A percentile compares a stretch with the other conserved stretches of the same genome.
phyloP scores from a whole-genome alignment of 208 protist species.

The Acanthamoeba castellanii region DNA sequence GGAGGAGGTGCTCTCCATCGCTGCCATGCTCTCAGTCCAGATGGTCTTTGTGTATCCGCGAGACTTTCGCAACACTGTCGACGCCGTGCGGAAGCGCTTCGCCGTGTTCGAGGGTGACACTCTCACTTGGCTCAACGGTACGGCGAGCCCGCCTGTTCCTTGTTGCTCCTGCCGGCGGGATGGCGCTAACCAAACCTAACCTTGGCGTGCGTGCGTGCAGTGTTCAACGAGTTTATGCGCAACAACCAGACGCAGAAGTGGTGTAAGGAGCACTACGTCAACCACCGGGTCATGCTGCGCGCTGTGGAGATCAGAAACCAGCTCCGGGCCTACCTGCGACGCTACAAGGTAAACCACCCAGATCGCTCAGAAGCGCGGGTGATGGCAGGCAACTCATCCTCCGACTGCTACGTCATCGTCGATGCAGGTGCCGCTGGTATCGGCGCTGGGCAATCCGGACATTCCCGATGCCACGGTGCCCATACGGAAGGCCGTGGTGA shows the following conservation, averaged over 20 bases:
- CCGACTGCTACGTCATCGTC: background rate
- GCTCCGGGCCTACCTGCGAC: constrained; percentile 67
- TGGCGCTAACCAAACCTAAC: background rate
- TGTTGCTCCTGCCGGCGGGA: background rate
- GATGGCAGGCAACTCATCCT: background rate
- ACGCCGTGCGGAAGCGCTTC: constrained; percentile 77
- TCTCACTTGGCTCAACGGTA: constrained; percentile 87
- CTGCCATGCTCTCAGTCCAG: constrained; percentile 86
- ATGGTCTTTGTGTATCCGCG: constrained; percentile 72
- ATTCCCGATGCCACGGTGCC: constrained; percentile 13
- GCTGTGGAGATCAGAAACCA: constrained; percentile 85
- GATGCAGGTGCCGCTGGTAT: constrained; percentile 70
- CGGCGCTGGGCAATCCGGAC: constrained; percentile 5
- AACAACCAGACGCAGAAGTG: constrained; percentile 79
- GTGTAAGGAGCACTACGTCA: constrained; percentile 84
- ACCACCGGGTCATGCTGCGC: constrained; percentile 82
- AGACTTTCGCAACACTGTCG: constrained; percentile 19
- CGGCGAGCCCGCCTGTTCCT: background rate
- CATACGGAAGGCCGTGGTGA: constrained; percentile 83
- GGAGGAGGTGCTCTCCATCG: constrained; percentile 84
- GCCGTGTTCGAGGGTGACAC: constrained; percentile 88
- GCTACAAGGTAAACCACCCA: constrained; percentile 37
- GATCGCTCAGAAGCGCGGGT: no score
- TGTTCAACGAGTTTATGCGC: constrained; percentile 85
- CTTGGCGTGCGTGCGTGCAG: constrained; percentile 46